Evolutionary conservation across 495 filamentous ascomycete species (phyloP), one percentile per base, ranked within the genome.

Genomic region (Schizothecium vesticola): DNA sequence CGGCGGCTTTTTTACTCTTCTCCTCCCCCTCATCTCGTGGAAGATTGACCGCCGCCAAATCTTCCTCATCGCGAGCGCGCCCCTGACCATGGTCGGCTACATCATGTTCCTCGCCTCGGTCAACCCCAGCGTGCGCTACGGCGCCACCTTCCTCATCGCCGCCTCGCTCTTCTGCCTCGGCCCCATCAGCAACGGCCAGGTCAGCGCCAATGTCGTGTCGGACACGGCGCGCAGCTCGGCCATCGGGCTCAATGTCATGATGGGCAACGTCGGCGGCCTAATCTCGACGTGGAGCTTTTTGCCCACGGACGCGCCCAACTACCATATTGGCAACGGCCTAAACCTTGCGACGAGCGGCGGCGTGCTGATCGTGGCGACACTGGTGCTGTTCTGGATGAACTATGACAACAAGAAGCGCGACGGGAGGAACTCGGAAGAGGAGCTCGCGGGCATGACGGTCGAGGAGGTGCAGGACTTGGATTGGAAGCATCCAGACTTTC

Each of bases 401-500:
- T 75, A 74, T 75, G 85, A 90, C 70, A 92, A 93, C 71, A 82
- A 78, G 74, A 81, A 79, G 72, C 80, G 90, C 61, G 86, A 86
- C 33, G 70, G 70, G 16, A 78, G 80, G 26, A 85, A 87, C 71
- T 72, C 87, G 5, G 84, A 85, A 67, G 76, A 78, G 62, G 87
- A 85, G 66, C 69, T 92, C 69, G 80, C 80, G 2, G 87, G 86
- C 0, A 66, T 89, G 75, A 82, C 81, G 29, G 75, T 81, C 74
- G 69, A 78, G 69, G 77, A 90, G 79, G 78, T 91, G 16, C 83
- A 90, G 76, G 87, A 89, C 72, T 71, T 92, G 26, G 90, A 92
- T 71, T 93, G 89, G 88, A 83, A 81, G 67, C 88, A 93, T 73
- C 90, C 90, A 8, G 87, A 78, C n/a, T 92, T 90, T 76, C 83